Evolutionary conservation across 805 yeast genomes (phyloP).

Genomic region (Suhomyces pyralidae): DNA sequence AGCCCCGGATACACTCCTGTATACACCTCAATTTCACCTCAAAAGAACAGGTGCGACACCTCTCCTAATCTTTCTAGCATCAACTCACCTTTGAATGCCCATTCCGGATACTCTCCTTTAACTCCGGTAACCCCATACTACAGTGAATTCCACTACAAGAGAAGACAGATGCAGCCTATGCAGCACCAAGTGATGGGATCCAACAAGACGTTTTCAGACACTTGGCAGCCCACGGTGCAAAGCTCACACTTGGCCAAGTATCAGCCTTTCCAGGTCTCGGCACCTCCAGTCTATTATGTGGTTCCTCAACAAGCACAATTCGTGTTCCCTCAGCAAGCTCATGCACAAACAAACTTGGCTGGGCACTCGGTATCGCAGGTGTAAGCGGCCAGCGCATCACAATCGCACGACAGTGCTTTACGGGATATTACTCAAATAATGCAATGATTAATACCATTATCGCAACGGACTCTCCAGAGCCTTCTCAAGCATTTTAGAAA

Average conservation of each 20-base stretch:
- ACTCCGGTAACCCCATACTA: slow-evolving; percentile 22
- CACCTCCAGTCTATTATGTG: neutral
- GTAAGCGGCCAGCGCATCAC: neutral
- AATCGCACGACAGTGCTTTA: neutral
- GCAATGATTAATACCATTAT: neutral
- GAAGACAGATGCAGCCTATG: slow-evolving; percentile 5
- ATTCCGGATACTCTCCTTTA: slow-evolving; percentile 15
- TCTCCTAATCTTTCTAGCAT: slow-evolving; percentile 1
- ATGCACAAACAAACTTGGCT: neutral
- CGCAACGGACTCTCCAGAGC: neutral
- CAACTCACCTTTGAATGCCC: slow-evolving; percentile 5
- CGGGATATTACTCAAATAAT: neutral
- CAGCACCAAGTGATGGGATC: slow-evolving; percentile 3
- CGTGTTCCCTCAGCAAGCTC: neutral
- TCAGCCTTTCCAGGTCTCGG: neutral
- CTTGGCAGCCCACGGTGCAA: neutral
- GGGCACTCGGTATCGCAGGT: neutral
- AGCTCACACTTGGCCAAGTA: neutral
- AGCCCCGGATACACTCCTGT: slow-evolving; percentile 8
- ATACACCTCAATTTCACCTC: slow-evolving; percentile 1
- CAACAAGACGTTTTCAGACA: neutral
- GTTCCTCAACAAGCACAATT: slow-evolving; percentile 2
- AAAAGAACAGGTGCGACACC: neutral
- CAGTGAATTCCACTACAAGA: slow-evolving; percentile 8
- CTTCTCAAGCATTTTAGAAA: neutral